phyloP scores from a whole-genome alignment of 768 basidiomycete species.

The Leucosporidium scottii region DNA sequence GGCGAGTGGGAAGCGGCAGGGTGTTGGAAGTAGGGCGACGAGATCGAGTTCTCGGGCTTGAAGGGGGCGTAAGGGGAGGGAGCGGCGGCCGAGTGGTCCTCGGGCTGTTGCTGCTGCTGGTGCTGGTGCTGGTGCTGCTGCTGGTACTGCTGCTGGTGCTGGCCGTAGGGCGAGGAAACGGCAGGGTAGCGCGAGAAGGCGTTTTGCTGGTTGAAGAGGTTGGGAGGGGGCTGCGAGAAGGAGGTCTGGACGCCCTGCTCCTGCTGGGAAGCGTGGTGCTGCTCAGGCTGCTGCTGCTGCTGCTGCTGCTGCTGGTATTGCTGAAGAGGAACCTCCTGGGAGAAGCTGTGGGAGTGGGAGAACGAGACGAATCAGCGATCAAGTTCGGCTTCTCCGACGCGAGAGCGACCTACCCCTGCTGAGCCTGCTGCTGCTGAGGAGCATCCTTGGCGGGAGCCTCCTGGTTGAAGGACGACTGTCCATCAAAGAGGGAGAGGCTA shows the following conservation, averaged over 20 bases:
- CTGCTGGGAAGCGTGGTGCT: slow-evolving; percentile 1
- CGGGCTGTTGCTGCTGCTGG: not conserved
- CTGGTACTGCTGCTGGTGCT: slow-evolving; percentile 3
- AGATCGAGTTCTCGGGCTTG: slow-evolving; percentile 19
- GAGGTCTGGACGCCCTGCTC: slow-evolving; percentile 20
- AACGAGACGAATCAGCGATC: not conserved
- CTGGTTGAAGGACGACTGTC: slow-evolving; percentile 17
- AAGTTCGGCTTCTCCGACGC: no score
- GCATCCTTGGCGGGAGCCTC: slow-evolving; percentile 6
- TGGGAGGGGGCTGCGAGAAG: slow-evolving; percentile 18
- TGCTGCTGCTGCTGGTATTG: slow-evolving; percentile 15
- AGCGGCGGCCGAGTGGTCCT: slow-evolving; percentile 9
- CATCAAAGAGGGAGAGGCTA: slow-evolving; percentile 30
- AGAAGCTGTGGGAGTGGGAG: slow-evolving; percentile 2
- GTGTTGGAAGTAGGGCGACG: slow-evolving; percentile 34
- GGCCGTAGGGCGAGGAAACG: slow-evolving; percentile 23
- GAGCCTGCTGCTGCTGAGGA: slow-evolving; percentile 4
- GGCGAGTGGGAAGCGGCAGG: slow-evolving; percentile 29
- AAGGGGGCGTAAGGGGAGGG: slow-evolving; percentile 17
- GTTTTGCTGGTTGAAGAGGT: slow-evolving; percentile 18
- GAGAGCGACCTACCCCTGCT: slow-evolving; percentile 6
- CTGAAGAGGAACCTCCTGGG: slow-evolving; percentile 8
- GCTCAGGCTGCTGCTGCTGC: slow-evolving; percentile 5
- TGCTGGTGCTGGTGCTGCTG: not conserved
- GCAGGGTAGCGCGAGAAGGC: slow-evolving; percentile 28